These are phyloP conservation scores for Ceratocystis cubensis DNA, from an alignment of 2,329 filamentous ascomycete species.

Conservation along the genomic window DNA sequence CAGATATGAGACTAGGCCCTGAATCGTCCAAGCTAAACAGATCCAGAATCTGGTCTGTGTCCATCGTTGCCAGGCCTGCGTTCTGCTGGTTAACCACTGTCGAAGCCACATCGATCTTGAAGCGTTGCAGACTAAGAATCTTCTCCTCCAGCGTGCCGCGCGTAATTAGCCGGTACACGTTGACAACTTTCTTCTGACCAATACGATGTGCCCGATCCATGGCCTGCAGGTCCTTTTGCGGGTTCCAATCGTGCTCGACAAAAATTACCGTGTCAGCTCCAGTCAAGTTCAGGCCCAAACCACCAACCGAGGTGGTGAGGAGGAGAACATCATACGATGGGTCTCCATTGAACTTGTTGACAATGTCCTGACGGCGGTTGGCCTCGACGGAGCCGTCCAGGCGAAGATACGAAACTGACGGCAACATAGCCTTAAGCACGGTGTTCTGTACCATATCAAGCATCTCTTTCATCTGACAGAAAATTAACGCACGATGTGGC, in stretches of 20 bases:
- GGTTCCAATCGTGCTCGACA: conserved; percentile 99
- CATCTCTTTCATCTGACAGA: conserved; percentile 99
- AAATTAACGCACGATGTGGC: conserved; percentile 87
- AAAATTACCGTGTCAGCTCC: conserved; percentile 98
- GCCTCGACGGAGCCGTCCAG: conserved; percentile 89
- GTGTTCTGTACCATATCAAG: conserved; percentile 96
- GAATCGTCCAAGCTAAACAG: conserved; percentile 83
- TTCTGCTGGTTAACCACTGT: conserved; percentile 99
- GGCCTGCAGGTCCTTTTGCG: conserved; percentile 93
- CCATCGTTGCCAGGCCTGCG: conserved; percentile 85
- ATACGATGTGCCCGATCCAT: conserved; percentile 99
- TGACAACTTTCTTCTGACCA: conserved; percentile 98
- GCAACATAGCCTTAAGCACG: conserved; percentile 80
- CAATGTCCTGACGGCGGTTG: conserved; percentile 87
- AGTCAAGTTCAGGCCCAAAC: conserved; percentile 85
- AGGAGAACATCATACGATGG: conserved; percentile 91
- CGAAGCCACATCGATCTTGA: conserved; percentile 97
- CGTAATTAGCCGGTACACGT: conserved; percentile 94
- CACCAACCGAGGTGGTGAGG: conserved; percentile 88
- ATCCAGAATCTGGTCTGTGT: conserved; percentile 95
- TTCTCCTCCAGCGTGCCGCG: conserved; percentile 95
- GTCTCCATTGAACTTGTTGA: conserved; percentile 97
- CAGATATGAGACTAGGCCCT: conserved; percentile 51
- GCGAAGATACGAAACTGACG: conserved; percentile 83
- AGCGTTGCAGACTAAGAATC: conserved; percentile 92